Percentiles rank a stretch among this genome's conserved stretches.
Evolutionary conservation across 768 basidiomycete genomes (phyloP).

Genomic region (Brasilioporus rufonigricans): DNA sequence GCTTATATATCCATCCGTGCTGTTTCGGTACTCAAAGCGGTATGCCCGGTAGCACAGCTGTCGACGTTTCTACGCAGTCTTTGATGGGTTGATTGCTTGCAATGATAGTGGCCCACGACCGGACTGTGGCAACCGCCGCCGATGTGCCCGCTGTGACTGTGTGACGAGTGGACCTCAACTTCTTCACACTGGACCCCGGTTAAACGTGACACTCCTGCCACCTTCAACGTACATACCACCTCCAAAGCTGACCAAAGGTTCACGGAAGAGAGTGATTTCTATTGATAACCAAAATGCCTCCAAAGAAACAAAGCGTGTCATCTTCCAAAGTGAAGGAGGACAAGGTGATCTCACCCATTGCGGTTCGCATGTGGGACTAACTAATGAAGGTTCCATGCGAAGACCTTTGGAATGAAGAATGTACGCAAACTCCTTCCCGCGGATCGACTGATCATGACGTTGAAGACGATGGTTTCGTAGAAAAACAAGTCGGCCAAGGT

Average conservation of each 20-base stretch:
- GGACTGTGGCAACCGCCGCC: too few relatives aligned
- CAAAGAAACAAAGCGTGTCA: conserved; percentile 65
- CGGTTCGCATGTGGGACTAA: conserved; percentile 19
- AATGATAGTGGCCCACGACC: too few relatives aligned
- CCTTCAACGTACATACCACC: background rate
- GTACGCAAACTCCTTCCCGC: conserved; percentile 41
- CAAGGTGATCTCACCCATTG: conserved; percentile 52
- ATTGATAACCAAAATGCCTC: conserved; percentile 54
- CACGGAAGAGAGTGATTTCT: background rate
- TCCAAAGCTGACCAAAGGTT: background rate
- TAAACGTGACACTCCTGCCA: too few relatives aligned
- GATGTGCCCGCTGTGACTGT: too few relatives aligned
- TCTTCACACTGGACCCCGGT: too few relatives aligned
- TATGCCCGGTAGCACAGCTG: background rate
- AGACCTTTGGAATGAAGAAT: conserved; percentile 91
- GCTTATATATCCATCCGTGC: conserved; percentile 11
- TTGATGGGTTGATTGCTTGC: too few relatives aligned
- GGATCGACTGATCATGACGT: conserved; percentile 3
- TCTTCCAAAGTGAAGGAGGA: conserved; percentile 77
- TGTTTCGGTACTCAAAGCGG: background rate
- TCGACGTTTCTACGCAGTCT: too few relatives aligned
- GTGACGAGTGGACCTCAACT: too few relatives aligned
- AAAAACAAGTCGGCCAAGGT: conserved; percentile 96
- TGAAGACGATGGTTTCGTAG: conserved; percentile 36
- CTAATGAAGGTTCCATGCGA: conserved; percentile 28